A percentile compares a stretch with the other conserved stretches of the same genome.
Evolutionary conservation across 2,329 filamentous ascomycete genomes (phyloP).

Genomic region (Biscogniauxia sp.): DNA sequence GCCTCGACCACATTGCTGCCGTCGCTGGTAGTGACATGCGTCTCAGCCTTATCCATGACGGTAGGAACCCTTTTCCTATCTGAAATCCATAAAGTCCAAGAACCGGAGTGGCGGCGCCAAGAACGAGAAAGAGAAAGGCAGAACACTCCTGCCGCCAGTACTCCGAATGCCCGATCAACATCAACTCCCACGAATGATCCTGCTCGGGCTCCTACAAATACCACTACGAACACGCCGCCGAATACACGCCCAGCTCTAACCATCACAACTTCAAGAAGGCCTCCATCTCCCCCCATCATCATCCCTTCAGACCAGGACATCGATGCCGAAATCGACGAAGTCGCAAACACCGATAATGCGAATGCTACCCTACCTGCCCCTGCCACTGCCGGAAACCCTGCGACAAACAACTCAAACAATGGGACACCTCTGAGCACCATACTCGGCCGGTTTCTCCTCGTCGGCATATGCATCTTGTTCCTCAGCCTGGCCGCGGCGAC

Average conservation of each 20-base stretch:
- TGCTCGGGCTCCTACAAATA: slow-evolving; percentile 14
- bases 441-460: slow-evolving; percentile 55
- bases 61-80: slow-evolving; percentile 57
- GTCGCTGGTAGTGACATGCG: slow-evolving; percentile 52
- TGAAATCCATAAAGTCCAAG: slow-evolving; percentile 61
- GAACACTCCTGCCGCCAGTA: slow-evolving; percentile 21
- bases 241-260: slow-evolving; percentile 20
- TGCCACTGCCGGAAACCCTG: slow-evolving; percentile 28
- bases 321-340: slow-evolving; percentile 56
- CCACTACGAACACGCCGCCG: slow-evolving; percentile 22
- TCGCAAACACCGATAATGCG: slow-evolving; percentile 26
- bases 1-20: slow-evolving; percentile 56
- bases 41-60: slow-evolving; percentile 54
- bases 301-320: slow-evolving; percentile 64
- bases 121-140: slow-evolving; percentile 34
- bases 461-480: slow-evolving; percentile 55
- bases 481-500: slow-evolving; percentile 58
- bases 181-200: slow-evolving; percentile 16
- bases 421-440: slow-evolving; percentile 51
- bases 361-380: slow-evolving; percentile 29
- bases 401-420: slow-evolving; percentile 27
- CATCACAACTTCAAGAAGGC: slow-evolving; percentile 20
- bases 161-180: slow-evolving; percentile 19
- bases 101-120: slow-evolving; percentile 51
- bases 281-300: slow-evolving; percentile 48